Base-by-base conservation (phyloP, 306 rosid species). In the Gynostemma pentaphyllum region DNA sequence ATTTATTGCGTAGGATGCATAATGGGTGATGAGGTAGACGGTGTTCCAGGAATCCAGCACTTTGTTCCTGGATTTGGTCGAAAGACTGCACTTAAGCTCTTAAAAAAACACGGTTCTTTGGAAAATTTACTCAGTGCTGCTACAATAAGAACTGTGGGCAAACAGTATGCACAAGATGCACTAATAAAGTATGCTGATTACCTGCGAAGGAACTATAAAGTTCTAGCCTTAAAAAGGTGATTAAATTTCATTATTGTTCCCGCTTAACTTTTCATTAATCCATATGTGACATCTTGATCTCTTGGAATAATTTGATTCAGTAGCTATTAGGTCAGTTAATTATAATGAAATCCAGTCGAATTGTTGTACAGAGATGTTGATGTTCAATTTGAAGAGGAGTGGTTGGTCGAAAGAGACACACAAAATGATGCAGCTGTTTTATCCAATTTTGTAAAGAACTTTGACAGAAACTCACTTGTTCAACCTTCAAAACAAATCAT, bases 1-100 rank as follows among this genome's bases (percentile, higher is more conserved):
- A 44, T 40, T 72, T 36, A 61, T 44, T 75, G 28, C 62, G 64
- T 62, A 89, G 95, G 96, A 77, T 86, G 90, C 81, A 80, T 88
- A 32, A 42, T 92, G 63, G 98, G 98, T 9, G 96, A 92, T 66
- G 84, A 82, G 69, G 88, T 78, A 64, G 98, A 92, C 34, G 92
- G 98, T 1, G 95, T 92, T 76, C 98, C 98, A 13, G 95, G 98
- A 39, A 92, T 92, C 82, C 98, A 92, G 62, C 86, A 84, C 16
- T 53, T 92, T 50, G 95, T 75, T 47, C 98, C 98, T 60, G 87
- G 79, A 62, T 92, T 92, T 76, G 96, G 96, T 59, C 76, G 87
- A 76, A 92, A 88, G 76, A 88, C 98, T 78, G 94, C 98, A 68
- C 41, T 86, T 27, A 88, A 86, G 78, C 98, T 92, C 74, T 80